A percentile compares a stretch with the other conserved stretches of the same genome.
Conservation (phyloP, 2,329 filamentous ascomycete genomes). For the Penicillium sp. region DNA sequence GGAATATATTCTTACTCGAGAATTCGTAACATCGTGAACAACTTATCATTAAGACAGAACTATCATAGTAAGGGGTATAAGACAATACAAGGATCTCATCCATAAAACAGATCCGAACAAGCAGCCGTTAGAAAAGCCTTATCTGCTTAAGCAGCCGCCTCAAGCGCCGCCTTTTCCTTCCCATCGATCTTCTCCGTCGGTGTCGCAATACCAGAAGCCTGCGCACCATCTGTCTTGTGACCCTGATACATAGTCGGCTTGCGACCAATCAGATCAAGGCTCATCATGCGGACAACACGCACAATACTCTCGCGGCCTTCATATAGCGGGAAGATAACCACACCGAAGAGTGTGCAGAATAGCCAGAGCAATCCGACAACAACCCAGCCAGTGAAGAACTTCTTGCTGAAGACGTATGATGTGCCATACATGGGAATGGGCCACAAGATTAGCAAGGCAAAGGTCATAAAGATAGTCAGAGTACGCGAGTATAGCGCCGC, state of each 20-base stretch:
- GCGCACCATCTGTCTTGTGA: slow-evolving; percentile 45
- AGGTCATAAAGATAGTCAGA: slow-evolving; percentile 65
- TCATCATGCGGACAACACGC: slow-evolving; percentile 65
- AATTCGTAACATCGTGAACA: neutral
- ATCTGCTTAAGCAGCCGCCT: slow-evolving; percentile 12
- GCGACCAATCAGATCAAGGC: slow-evolving; percentile 58
- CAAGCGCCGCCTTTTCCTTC: slow-evolving; percentile 27
- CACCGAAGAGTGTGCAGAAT: slow-evolving; percentile 70
- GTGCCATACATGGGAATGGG: slow-evolving; percentile 89
- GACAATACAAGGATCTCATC: slow-evolving; percentile 1
- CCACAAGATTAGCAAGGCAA: slow-evolving; percentile 80
- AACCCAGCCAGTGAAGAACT: slow-evolving; percentile 83
- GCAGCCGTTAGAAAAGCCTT: slow-evolving; percentile 5
- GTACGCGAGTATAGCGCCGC: slow-evolving; percentile 60
- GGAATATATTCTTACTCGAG: neutral
- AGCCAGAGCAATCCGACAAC: slow-evolving; percentile 78
- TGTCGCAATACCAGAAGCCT: slow-evolving; percentile 52
- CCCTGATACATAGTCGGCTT: slow-evolving; percentile 38
- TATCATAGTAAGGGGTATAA: slow-evolving; percentile 20
- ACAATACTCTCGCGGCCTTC: slow-evolving; percentile 72
- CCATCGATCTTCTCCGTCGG: slow-evolving; percentile 50
- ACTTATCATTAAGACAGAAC: neutral
- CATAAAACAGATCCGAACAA: neutral
- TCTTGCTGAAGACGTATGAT: slow-evolving; percentile 78
- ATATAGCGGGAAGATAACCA: slow-evolving; percentile 79